Conservation (phyloP, 768 basidiomycete genomes). For the Jaapia argillacea region DNA sequence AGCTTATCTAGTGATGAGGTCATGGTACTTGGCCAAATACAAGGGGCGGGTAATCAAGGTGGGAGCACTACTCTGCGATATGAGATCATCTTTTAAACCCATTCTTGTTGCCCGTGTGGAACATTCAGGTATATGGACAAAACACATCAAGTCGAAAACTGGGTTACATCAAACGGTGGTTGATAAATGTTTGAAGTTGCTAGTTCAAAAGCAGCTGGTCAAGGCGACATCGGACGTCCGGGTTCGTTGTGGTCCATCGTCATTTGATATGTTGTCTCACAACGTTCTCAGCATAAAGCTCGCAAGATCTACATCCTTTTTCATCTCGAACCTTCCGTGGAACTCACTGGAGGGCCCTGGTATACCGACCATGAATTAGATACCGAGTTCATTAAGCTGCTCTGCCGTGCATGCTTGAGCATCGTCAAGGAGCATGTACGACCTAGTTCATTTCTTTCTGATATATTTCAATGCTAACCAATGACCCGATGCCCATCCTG, state of each 20-base stretch:
- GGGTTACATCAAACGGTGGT: constrained; percentile 86
- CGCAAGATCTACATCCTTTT: constrained; percentile 94
- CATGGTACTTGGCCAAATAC: constrained; percentile 78
- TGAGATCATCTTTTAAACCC: no score
- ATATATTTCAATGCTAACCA: constrained; percentile 1
- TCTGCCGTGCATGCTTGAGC: constrained; percentile 69
- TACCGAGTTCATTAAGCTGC: constrained; percentile 79
- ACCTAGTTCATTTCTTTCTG: constrained; percentile 5
- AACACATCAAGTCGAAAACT: constrained; percentile 82
- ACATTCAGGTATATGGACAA: constrained; percentile 83
- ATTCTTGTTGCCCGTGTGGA: neutral
- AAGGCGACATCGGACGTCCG: constrained; percentile 87
- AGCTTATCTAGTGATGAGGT: constrained; percentile 79
- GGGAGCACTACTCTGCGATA: no score
- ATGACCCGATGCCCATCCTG: no score
- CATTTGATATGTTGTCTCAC: no score
- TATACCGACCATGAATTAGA: constrained; percentile 96
- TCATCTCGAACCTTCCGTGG: constrained; percentile 79
- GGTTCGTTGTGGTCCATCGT: no score
- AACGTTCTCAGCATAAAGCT: constrained; percentile 87
- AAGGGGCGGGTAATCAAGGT: constrained; percentile 76
- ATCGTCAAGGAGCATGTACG: constrained; percentile 72
- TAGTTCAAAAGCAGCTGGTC: constrained; percentile 78
- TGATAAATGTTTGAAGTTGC: constrained; percentile 76
- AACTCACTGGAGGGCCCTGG: constrained; percentile 95